Evolutionary conservation across 108 stramenopile genomes (phyloP).

Genomic region (Pseudonitzschia pungens): DNA sequence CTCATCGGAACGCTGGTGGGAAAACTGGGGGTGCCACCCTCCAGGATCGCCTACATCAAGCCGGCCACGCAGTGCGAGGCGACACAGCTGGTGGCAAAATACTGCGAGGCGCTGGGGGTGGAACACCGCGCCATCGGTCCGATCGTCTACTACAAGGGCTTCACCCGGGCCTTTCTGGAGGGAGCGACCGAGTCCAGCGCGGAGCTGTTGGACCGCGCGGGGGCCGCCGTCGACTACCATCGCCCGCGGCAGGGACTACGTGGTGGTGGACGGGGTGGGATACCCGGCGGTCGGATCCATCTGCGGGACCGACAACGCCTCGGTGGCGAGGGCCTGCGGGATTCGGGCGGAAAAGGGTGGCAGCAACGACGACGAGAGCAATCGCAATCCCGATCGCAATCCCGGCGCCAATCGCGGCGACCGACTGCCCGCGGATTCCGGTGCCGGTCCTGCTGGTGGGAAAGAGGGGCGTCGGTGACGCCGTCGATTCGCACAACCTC

Average conservation of each 20-base stretch:
- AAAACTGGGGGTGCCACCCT: slow-evolving; percentile 47
- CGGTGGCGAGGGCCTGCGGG: slow-evolving; percentile 51
- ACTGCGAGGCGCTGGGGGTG: slow-evolving; percentile 84
- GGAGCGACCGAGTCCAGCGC: slow-evolving; percentile 75
- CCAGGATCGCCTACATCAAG: slow-evolving; percentile 93
- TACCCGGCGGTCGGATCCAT: slow-evolving; percentile 97
- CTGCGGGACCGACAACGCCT: slow-evolving; percentile 93
- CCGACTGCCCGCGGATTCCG: no score
- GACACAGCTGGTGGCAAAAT: slow-evolving; percentile 84
- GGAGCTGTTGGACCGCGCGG: slow-evolving; percentile 70
- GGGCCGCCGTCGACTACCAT: slow-evolving; percentile 64
- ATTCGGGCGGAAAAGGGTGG: slow-evolving; percentile 1
- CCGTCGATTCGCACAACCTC: slow-evolving; percentile 95
- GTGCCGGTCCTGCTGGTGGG: slow-evolving; percentile 63
- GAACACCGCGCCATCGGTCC: slow-evolving; percentile 86
- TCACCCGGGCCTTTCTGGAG: slow-evolving; percentile 92
- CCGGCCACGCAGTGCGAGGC: slow-evolving; percentile 96
- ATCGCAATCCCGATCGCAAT: no score
- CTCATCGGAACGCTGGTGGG: slow-evolving; percentile 60
- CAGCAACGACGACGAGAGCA: slow-evolving; percentile 35
- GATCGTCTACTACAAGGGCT: slow-evolving; percentile 95
- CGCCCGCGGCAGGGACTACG: slow-evolving; percentile 29
- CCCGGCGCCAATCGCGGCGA: no score
- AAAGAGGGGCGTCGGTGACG: slow-evolving; percentile 88
- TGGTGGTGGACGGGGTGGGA: slow-evolving; percentile 96